A percentile compares a stretch with the other conserved stretches of the same genome.
Evolutionary conservation across 1,284 basidiomycete species (phyloP).

Genomic region (Sutorius eximius): DNA sequence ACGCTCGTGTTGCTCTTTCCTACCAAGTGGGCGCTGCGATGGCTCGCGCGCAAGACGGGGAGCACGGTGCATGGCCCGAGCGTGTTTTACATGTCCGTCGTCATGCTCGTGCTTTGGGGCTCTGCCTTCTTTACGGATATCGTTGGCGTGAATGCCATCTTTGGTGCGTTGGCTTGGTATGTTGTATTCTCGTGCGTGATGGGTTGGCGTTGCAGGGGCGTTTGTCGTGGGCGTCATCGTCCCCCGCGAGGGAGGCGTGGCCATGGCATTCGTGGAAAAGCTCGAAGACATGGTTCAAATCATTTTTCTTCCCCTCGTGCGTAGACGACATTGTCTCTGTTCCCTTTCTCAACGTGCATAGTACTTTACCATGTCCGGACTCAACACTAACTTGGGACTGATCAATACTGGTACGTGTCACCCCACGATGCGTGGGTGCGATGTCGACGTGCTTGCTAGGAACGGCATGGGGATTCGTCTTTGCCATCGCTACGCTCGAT

Average conservation of each 20-base stretch:
- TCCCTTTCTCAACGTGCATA: slow-evolving; percentile 30
- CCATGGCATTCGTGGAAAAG: slow-evolving; percentile 76
- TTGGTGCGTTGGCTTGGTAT: slow-evolving; percentile 47
- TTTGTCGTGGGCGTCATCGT: slow-evolving; percentile 92
- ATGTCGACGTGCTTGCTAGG: slow-evolving; percentile 51
- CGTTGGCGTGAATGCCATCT: slow-evolving; percentile 91
- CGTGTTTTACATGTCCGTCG: slow-evolving; percentile 76
- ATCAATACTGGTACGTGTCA: slow-evolving; percentile 61
- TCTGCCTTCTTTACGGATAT: slow-evolving; percentile 93
- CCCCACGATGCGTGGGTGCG: slow-evolving; percentile 27
- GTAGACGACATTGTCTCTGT: slow-evolving; percentile 18
- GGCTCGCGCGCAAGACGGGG: slow-evolving; percentile 78
- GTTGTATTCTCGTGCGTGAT: slow-evolving; percentile 36
- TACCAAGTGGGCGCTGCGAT: slow-evolving; percentile 60
- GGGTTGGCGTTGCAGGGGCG: slow-evolving; percentile 52
- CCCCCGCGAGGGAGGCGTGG: slow-evolving; percentile 85
- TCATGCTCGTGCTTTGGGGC: slow-evolving; percentile 77
- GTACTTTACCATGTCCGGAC: slow-evolving; percentile 88
- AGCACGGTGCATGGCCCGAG: slow-evolving; percentile 79
- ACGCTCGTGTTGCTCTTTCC: slow-evolving; percentile 78
- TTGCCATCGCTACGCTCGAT: slow-evolving; percentile 79
- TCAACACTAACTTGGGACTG: slow-evolving; percentile 87
- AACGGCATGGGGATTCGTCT: slow-evolving; percentile 88
- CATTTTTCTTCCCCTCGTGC: slow-evolving; percentile 84
- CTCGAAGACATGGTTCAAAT: slow-evolving; percentile 82